These are phyloP conservation scores for Fusarium aywerte DNA, from an alignment of 2,329 filamentous ascomycete species.

Conservation along the genomic window DNA sequence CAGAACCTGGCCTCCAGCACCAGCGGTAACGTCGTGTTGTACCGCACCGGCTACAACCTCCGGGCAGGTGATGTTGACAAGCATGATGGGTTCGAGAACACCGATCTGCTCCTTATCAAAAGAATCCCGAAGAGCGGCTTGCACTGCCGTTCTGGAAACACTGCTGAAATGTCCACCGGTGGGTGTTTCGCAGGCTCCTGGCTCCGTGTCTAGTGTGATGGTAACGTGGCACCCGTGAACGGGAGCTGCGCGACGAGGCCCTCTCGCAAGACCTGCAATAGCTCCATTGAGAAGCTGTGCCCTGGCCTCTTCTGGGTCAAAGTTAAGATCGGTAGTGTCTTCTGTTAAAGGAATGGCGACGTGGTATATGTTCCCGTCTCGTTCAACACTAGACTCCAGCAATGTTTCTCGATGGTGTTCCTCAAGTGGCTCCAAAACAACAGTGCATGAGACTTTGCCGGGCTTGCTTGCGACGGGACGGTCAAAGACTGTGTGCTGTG, in stretches of 20 bases:
- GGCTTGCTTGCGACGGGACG: conserved; percentile 82
- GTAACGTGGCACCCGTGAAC: conserved; percentile 79
- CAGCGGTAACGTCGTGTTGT: conserved; percentile 81
- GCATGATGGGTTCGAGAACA: conserved; percentile 95
- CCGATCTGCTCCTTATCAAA: conserved; percentile 65
- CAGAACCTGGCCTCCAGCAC: conserved; percentile 77
- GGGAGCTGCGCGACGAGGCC: conserved; percentile 82
- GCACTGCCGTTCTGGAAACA: conserved; percentile 70
- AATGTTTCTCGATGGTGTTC: conserved; percentile 52
- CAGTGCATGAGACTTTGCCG: conserved; percentile 81
- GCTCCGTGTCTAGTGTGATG: conserved; percentile 73
- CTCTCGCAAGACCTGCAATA: conserved; percentile 83
- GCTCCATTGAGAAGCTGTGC: conserved; percentile 80
- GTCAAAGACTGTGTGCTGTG: conserved; percentile 75
- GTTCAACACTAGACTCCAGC: conserved; percentile 58
- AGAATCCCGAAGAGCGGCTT: conserved; percentile 73
- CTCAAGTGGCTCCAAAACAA: conserved; percentile 70
- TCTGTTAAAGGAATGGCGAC: conserved; percentile 65
- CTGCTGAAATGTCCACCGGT: conserved; percentile 75
- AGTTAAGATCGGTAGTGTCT: conserved; percentile 59
- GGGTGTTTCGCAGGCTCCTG: conserved; percentile 66
- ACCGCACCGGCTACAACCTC: conserved; percentile 84
- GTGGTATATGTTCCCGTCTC: conserved; percentile 77
- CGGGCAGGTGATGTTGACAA: conserved; percentile 84
- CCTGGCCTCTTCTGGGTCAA: conserved; percentile 62